phyloP scores from a whole-genome alignment of 352 stramenopile species.

The Globisporangium perplexum region DNA sequence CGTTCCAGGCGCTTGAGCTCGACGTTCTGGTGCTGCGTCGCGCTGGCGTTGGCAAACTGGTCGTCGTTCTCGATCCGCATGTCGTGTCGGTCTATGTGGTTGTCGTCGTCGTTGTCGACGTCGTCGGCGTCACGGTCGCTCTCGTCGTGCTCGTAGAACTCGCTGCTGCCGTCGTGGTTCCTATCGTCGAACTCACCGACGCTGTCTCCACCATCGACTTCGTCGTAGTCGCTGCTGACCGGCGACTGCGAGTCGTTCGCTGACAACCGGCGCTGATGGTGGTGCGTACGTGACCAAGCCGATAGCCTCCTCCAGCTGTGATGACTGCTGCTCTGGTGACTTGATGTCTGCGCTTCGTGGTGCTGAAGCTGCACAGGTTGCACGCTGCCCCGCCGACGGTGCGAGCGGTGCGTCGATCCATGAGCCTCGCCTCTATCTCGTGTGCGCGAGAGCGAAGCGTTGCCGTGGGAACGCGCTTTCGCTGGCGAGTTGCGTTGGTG shows the following conservation, averaged over 20 bases:
- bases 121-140: not conserved
- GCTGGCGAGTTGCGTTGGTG: not conserved
- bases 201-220: not conserved
- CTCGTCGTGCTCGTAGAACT: constrained; percentile 11
- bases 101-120: not conserved
- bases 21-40: not conserved
- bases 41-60: not conserved
- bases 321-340: not conserved
- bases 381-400: not conserved
- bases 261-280: not conserved
- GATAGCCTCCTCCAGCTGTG: not conserved
- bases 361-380: not conserved
- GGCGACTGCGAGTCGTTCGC: not conserved
- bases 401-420: not conserved
- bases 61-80: constrained; percentile 10
- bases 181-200: not conserved
- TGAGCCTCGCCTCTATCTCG: not conserved
- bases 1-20: constrained; percentile 45
- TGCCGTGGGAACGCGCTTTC: not conserved
- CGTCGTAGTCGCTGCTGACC: not conserved
- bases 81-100: not conserved
- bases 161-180: constrained; percentile 4
- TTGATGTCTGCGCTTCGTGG: not conserved
- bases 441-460: not conserved
- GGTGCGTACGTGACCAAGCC: not conserved